Base-by-base conservation (phyloP, 495 filamentous ascomycete species). In the Aspergillus coremiiformis region DNA sequence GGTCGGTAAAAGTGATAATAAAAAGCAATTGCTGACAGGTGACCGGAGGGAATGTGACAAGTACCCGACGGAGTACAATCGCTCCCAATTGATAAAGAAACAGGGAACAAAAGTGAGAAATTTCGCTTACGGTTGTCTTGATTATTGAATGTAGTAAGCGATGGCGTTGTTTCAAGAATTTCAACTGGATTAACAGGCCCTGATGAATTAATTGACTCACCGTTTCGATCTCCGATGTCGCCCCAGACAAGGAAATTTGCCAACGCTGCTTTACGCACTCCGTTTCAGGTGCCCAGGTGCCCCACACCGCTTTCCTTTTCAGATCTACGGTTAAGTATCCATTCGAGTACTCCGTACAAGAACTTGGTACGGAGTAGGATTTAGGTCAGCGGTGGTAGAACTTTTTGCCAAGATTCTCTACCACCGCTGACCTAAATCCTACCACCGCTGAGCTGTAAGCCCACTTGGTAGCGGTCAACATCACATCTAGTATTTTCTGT, bases 211-310 rank as follows among this genome's bases (percentile, higher is more conserved):
- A 45, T 60, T 60, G 59, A 66, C 59, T 64, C 63, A 63, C 55
- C 58, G 42, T 59, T n/a, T 61, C 51, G 49, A 64, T 57, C 66
- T 67, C 68, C 68, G 68, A 67, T 65, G 56, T 71, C 68, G 68
- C 66, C 61, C 23, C 17, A 19, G 32, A 27, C 22, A 41, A 21
- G 33, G 5, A 14, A 35, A 35, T 5, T 30, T 35, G 32, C 32
- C 32, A 12, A 14, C n/a, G n/a, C n/a, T 5, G 37, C 37, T 41
- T 41, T 41, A 21, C 6, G 7, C 17, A 15, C 15, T 19, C 33
- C 14, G n/a, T n/a, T n/a, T n/a, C n/a, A n/a, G n/a, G n/a, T 27
- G 24, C 24, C 8, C 24, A 4, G 4, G 37, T 41, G 4, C 11
- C 12, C 37, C 19, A 3, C n/a, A 41, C 37, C 37, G 37, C 37